Conservation (phyloP, 192 early-diverging fungal species). For the Fimicolochytrium jonesii region DNA sequence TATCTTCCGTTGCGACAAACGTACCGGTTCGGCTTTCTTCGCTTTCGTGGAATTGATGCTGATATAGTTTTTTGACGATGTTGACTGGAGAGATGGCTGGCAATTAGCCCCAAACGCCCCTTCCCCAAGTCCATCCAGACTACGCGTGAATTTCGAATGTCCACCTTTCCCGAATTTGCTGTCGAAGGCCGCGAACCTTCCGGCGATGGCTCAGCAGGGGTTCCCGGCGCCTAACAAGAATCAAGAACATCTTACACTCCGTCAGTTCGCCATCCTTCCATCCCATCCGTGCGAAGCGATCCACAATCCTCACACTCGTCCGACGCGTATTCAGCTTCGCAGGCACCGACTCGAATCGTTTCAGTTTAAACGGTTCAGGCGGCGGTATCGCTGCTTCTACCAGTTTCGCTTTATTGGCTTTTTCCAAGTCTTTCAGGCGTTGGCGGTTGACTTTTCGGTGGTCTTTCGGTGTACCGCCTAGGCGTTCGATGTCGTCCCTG, state of each 20-base stretch:
- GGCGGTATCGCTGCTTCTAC: constrained; percentile 29
- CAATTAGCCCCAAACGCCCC: background rate
- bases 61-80: constrained; percentile 42
- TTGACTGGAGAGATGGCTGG: constrained; percentile 6
- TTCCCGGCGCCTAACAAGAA: too few relatives aligned
- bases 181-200: constrained; percentile 34
- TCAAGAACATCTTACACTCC: too few relatives aligned
- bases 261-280: too few relatives aligned
- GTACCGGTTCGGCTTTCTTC: constrained; percentile 8
- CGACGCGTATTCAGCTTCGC: constrained; percentile 36
- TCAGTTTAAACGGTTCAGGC: constrained; percentile 45
- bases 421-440: constrained; percentile 33
- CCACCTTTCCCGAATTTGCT: constrained; percentile 17
- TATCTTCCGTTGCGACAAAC: background rate
- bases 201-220: too few relatives aligned
- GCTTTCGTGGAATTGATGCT: constrained; percentile 37
- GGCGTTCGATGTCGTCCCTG: constrained; percentile 48
- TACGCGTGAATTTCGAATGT: too few relatives aligned
- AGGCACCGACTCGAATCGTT: constrained; percentile 43
- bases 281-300: too few relatives aligned
- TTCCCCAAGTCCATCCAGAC: background rate
- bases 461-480: constrained; percentile 50
- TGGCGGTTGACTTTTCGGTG: constrained; percentile 43
- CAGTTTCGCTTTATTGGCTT: constrained; percentile 27
- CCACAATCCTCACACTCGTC: constrained; percentile 5